Evolutionary conservation across 1,284 basidiomycete species (phyloP), one percentile per base, ranked within the genome.

Genomic region (Neonothopanus nambi): DNA sequence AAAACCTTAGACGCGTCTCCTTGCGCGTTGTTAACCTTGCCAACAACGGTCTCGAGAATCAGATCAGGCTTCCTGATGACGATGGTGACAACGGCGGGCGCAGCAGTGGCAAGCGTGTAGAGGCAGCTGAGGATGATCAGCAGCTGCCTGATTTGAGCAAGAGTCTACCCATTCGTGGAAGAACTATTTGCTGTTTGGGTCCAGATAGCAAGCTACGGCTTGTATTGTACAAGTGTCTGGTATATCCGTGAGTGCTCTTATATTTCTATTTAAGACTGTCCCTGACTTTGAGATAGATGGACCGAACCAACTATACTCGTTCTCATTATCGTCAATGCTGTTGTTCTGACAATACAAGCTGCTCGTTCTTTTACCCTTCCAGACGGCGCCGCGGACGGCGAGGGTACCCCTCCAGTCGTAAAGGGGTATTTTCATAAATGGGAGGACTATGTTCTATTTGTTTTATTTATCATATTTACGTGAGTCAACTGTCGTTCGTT

Each of bases 391-490:
- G 73, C 74, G 33, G 76, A 58, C 59, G 70, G 56, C 56, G 73
- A 66, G 60, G 82, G 65, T 67, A 82, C 77, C 48, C 70, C 57
- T 62, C 78, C 70, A 40, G 37, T 12, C 51, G 68, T 61, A 55
- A 69, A 70, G 33, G 93, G 91, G 5, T 98, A 91, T 71, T 97
- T 98, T 70, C 85, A 88, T 55, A 63, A 71, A 12, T 96, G 95
- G 93, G 89, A 94, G 62, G 95, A 98, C 69, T 87, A 84, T 63
- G 85, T 80, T 18, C 74, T 98, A 17, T 91, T 98, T 65, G 80
- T 65, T 30, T 73, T 98, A 53, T 98, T 98, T 70, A 72, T 85
- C 59, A 63, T 93, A 59, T 98, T 95, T 77, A 95, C 94, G 85
- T 91, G 70, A 63, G 91, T 84, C 1, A 15, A 13, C 30, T 33